phyloP scores from a whole-genome alignment of 768 basidiomycete species.

The Clavaria fumosa region DNA sequence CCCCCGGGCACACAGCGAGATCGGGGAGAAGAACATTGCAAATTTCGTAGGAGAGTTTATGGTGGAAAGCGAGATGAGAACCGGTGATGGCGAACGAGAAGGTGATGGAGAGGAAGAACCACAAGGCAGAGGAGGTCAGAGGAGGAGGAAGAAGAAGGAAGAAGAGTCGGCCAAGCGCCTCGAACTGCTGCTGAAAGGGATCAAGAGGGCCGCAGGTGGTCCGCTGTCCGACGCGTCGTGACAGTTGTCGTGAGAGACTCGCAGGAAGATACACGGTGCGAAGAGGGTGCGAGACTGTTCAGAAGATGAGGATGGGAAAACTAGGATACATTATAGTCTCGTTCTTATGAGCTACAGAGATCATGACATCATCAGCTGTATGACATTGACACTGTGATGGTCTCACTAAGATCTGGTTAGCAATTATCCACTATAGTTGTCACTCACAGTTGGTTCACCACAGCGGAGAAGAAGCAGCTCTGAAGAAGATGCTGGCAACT shows the following conservation, averaged over 20 bases:
- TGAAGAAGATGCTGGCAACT: too few relatives aligned
- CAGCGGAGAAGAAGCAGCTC: too few relatives aligned
- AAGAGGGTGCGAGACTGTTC: too few relatives aligned
- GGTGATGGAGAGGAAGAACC: conserved; percentile 23
- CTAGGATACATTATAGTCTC: too few relatives aligned
- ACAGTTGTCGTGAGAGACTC: too few relatives aligned
- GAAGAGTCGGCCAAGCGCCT: conserved; percentile 22
- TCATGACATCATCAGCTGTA: not conserved
- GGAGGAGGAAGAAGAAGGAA: conserved; percentile 12
- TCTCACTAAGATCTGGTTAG: too few relatives aligned
- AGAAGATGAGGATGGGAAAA: too few relatives aligned
- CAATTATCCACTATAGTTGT: too few relatives aligned
- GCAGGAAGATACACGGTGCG: too few relatives aligned
- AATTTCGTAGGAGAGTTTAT: conserved; percentile 73
- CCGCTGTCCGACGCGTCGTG: conserved; percentile 28
- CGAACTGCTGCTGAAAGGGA: conserved; percentile 34
- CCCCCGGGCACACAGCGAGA: conserved; percentile 59
- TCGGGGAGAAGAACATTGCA: conserved; percentile 64
- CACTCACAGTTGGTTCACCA: too few relatives aligned
- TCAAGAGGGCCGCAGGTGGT: conserved; percentile 52
- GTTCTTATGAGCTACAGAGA: conserved; percentile 5
- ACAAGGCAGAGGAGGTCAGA: conserved; percentile 8
- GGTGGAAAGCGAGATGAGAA: conserved; percentile 31
- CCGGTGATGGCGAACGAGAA: conserved; percentile 31
- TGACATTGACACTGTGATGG: too few relatives aligned